A percentile compares a stretch with the other conserved stretches of the same genome.
Evolutionary conservation across 1,139 yeast species (phyloP).

Genomic region (Ashbya aceris): DNA sequence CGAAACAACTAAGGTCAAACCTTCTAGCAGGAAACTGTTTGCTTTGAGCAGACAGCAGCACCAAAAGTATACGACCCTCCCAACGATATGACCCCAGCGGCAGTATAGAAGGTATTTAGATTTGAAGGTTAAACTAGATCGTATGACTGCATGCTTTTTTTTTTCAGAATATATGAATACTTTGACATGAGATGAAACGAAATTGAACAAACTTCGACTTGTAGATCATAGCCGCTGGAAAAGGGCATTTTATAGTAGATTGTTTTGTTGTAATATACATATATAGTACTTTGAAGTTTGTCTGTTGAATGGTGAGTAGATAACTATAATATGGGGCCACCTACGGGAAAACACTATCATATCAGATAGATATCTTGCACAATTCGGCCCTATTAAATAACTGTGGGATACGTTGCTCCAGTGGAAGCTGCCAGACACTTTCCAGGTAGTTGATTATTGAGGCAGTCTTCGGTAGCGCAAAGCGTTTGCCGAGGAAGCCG

Average conservation of each 20-base stretch:
- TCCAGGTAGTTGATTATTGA: neutral
- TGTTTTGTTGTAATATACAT: too few species aligned
- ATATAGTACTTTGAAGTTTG: too few species aligned
- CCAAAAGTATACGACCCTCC: conserved; percentile 1
- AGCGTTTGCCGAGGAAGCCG: neutral
- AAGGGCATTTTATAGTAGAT: too few species aligned
- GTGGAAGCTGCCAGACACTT: neutral
- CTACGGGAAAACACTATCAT: neutral
- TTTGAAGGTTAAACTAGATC: neutral
- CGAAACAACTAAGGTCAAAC: conserved; percentile 11
- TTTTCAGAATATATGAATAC: too few species aligned
- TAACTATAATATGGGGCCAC: too few species aligned
- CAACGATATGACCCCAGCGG: neutral
- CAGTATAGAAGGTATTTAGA: neutral
- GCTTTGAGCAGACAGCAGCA: neutral
- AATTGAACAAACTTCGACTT: too few species aligned
- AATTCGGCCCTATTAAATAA: conserved; percentile 1
- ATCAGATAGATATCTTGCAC: neutral
- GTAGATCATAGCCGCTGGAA: too few species aligned
- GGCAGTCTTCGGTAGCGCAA: neutral
- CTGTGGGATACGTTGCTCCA: neutral
- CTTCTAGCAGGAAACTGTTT: conserved; percentile 6
- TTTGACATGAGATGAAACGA: too few species aligned
- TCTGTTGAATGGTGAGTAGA: too few species aligned
- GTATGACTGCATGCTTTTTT: too few species aligned